Base-by-base conservation (phyloP, 352 stramenopile genomes). In the Pilasporangium apinafurcum region DNA sequence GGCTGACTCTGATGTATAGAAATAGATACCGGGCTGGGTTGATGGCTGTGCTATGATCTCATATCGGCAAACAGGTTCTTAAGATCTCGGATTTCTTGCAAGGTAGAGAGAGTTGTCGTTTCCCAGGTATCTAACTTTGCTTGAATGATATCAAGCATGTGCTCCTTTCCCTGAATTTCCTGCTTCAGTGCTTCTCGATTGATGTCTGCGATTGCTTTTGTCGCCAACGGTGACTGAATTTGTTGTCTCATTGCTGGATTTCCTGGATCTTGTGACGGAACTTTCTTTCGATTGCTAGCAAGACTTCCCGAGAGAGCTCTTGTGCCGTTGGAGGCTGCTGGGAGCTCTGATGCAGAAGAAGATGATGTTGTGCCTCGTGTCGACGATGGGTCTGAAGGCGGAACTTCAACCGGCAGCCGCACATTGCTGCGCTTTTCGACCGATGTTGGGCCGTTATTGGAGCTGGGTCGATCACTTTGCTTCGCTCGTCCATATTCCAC, bases 81-180 rank as follows among this genome's bases (percentile, higher is more conserved):
- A 27, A 91, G 65, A 39, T 84, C 68, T 18, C 65, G 54, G 34
- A 91, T 89, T 43, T 89, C 73, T 40, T 89, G 68, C 13, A 89
- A 49, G 16, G 63, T 86, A 5, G 64, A 57, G 6, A 85, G 44
- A n/a, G 76, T 86, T 20, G 59, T 68, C 16, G 62, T 61, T 48
- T 91, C 75, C 70, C 75, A 88, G 5, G 55, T 53, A 14, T 80
- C 50, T 7, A 91, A 25, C 38, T 86, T 91, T 3, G 44, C 61
- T 33, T 86, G 65, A 35, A 90, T 82, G 14, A 65, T 26, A 21
- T 22, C 48, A 7, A 89, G 31, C 46, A 74, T 49, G 9, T 50
- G 62, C 10, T 68, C 51, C 46, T 71, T 73, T 1, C 63, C 60
- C 20, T 51, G 47, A 1, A 82, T 29, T 25, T 76, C 63, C 22